phyloP scores from a whole-genome alignment of 1,139 yeast species.

The Suhomyces coccinellae region DNA sequence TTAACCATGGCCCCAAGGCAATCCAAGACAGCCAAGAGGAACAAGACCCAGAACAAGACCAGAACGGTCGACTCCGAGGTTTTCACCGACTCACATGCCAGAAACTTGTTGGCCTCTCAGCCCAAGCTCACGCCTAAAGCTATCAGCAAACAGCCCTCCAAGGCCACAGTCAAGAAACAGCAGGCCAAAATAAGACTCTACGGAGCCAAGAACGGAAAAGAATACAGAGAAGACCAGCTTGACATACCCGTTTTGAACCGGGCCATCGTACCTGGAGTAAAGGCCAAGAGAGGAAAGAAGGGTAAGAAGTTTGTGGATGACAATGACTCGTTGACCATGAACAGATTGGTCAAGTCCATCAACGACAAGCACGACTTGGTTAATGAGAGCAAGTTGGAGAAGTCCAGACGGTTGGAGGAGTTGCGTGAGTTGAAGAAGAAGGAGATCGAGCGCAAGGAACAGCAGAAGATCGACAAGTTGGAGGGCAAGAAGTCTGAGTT shows the following conservation, averaged over 20 bases:
- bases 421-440: slow-evolving; percentile 81
- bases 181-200: slow-evolving; percentile 64
- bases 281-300: slow-evolving; percentile 77
- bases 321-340: slow-evolving; percentile 61
- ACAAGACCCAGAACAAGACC: slow-evolving; percentile 50
- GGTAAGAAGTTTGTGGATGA: slow-evolving; percentile 88
- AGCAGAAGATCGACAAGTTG: slow-evolving; percentile 63
- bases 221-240: slow-evolving; percentile 74
- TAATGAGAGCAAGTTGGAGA: slow-evolving; percentile 89
- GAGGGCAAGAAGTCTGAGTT: slow-evolving; percentile 80
- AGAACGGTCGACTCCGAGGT: slow-evolving; percentile 69
- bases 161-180: slow-evolving; percentile 60
- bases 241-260: slow-evolving; percentile 77
- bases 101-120: slow-evolving; percentile 59
- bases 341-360: slow-evolving; percentile 72
- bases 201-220: slow-evolving; percentile 66
- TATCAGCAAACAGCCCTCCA: slow-evolving; percentile 50
- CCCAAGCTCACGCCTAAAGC: slow-evolving; percentile 69
- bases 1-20: slow-evolving; percentile 54
- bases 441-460: slow-evolving; percentile 85
- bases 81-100: slow-evolving; percentile 59
- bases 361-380: slow-evolving; percentile 78
- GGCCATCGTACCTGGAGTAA: slow-evolving; percentile 84
- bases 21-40: slow-evolving; percentile 59
- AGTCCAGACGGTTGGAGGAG: slow-evolving; percentile 84